phyloP scores from a whole-genome alignment of 768 basidiomycete species.

The Rickenella mellea region DNA sequence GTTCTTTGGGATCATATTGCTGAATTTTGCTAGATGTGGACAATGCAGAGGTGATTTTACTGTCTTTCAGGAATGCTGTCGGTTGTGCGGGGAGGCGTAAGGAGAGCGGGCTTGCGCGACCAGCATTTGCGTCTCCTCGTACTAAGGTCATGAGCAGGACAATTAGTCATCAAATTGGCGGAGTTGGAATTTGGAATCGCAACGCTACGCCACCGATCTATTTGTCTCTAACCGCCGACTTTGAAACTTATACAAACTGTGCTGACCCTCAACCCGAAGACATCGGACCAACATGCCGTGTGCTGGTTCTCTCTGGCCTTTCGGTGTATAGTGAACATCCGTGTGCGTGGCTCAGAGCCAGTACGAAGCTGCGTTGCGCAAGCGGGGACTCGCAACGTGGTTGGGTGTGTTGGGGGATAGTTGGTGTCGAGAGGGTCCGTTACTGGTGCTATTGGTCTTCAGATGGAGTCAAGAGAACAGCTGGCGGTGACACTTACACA shows the following conservation, averaged over 20 bases:
- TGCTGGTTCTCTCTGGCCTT: constrained; percentile 90
- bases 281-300: constrained; percentile 76
- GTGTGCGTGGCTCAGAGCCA: constrained; percentile 87
- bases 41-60: too few species aligned
- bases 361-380: constrained; percentile 93
- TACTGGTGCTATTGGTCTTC: constrained; percentile 63
- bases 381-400: constrained; percentile 87
- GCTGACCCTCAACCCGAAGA: constrained; percentile 56
- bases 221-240: constrained; percentile 61
- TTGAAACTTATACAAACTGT: constrained; percentile 42
- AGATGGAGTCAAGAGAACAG: constrained; percentile 69
- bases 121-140: too few species aligned
- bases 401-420: constrained; percentile 87
- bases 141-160: too few species aligned
- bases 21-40: too few species aligned
- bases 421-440: constrained; percentile 83
- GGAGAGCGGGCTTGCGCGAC: too few species aligned
- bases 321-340: constrained; percentile 95
- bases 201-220: too few species aligned
- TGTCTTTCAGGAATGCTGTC: too few species aligned
- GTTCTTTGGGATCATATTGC: too few species aligned
- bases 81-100: too few species aligned
- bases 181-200: too few species aligned
- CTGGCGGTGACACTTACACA: constrained; percentile 45
- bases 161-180: too few species aligned